Base-by-base conservation (phyloP, 2,329 filamentous ascomycete genomes). In the Atkinsonella texensis region DNA sequence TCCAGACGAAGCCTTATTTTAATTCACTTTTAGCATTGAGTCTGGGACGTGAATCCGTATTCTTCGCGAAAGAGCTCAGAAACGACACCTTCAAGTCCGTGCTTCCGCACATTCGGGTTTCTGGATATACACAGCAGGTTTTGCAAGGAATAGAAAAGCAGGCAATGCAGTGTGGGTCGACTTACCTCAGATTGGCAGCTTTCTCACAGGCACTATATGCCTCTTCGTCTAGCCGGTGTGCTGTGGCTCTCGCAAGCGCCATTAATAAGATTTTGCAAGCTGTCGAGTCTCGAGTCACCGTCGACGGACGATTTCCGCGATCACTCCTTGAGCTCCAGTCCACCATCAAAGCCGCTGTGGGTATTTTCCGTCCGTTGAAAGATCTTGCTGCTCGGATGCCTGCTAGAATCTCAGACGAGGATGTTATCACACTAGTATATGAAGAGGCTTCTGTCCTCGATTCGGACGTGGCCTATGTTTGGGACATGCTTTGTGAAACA, bases 41-140 rank as follows among this genome's bases (percentile, higher is more conserved):
- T 0, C 74, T 89, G 6, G 87, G 87, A 0, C 75, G 85, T 46
- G 83, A 81, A 40, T 90, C 87, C 0, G 72, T 85, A 1, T 75
- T 93, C 35, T 93, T 88, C 63, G 62, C 66, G 0, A 88, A 80
- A 73, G 70, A 83, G 48, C 63, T 71, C 2, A 69, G 70, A 2
- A 71, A 72, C 31, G 67, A 66, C 23, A 69, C 68, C 0, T 88
- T 90, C 58, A 63, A 68, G 15, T 71, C 75, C 10, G 65, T 67
- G 2, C 58, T 77, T 1, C 59, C 70, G 0, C 63, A 68, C 7
- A 69, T 79, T 54, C 72, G 78, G 46, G 70, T 81, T 42, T 75
- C 78, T 0, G 79, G 80, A 5, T 79, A 79, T 58, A 74, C 83
- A 0, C 66, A 73, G 4, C 63, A 75, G 31, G 66, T 73, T 1